Conservation (phyloP, 495 filamentous ascomycete genomes). For the Aspergillus funiculosus region DNA sequence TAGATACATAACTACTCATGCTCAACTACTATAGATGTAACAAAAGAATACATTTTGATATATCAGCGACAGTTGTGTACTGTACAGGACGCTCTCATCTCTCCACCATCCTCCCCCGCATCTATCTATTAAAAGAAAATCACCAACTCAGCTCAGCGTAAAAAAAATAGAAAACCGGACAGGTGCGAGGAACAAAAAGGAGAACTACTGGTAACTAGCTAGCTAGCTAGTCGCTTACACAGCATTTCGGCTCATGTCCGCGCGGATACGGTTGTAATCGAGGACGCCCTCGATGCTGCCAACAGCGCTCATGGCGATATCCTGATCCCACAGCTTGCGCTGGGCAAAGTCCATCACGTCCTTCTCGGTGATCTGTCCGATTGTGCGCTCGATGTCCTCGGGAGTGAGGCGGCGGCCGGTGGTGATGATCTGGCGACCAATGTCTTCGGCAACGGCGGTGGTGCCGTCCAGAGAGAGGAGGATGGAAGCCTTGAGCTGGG, state of each 20-base stretch:
- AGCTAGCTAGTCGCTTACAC: slow-evolving; percentile 12
- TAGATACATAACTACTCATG: not conserved
- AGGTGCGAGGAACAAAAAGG: slow-evolving; percentile 11
- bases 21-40: too few relatives aligned
- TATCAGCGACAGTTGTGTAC: slow-evolving; percentile 31
- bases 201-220: slow-evolving; percentile 5
- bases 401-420: slow-evolving; percentile 86
- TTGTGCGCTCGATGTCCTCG: slow-evolving; percentile 87
- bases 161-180: slow-evolving; percentile 17
- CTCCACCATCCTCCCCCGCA: slow-evolving; percentile 18
- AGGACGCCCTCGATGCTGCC: slow-evolving; percentile 86
- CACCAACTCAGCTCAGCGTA: slow-evolving; percentile 17
- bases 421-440: slow-evolving; percentile 96
- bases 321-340: slow-evolving; percentile 92
- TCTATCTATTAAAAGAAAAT: slow-evolving; percentile 29
- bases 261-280: slow-evolving; percentile 83
- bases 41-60: slow-evolving; percentile 26
- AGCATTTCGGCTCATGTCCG: slow-evolving; percentile 81
- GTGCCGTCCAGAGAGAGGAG: slow-evolving; percentile 96
- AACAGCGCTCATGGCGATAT: slow-evolving; percentile 86
- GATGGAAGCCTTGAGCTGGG: slow-evolving; percentile 97
- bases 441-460: slow-evolving; percentile 94
- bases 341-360: slow-evolving; percentile 93
- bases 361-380: slow-evolving; percentile 86
- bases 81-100: slow-evolving; percentile 31